Conservation (phyloP, 495 filamentous ascomycete genomes). For the Aspergillus egyptiacus region DNA sequence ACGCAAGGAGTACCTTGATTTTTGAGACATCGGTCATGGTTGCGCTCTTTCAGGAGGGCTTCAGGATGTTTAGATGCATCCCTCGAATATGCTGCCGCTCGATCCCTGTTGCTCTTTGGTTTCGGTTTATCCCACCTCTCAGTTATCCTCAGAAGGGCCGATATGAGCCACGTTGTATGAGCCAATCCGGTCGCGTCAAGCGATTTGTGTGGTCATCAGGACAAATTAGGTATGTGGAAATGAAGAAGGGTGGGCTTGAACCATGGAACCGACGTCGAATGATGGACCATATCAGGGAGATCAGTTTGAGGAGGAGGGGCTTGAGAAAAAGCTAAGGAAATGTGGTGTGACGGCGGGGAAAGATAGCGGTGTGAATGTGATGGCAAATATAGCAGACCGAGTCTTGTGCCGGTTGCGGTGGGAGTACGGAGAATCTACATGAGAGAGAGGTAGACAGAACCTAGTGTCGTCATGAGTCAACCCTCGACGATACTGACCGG, state of each 20-base stretch:
- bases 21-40: background rate
- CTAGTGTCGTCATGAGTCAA: constrained; percentile 13
- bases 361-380: constrained; percentile 22
- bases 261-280: constrained; percentile 18
- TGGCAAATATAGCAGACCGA: background rate
- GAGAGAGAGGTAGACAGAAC: no score
- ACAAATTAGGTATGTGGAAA: constrained; percentile 10
- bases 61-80: background rate
- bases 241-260: constrained; percentile 13
- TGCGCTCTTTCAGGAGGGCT: background rate
- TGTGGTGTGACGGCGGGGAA: constrained; percentile 19
- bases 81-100: background rate
- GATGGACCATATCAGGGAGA: constrained; percentile 12
- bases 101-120: background rate
- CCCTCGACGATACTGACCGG: background rate
- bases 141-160: background rate
- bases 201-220: constrained; percentile 16
- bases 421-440: background rate
- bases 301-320: constrained; percentile 13
- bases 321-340: constrained; percentile 11
- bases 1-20: constrained; percentile 9
- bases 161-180: constrained; percentile 7
- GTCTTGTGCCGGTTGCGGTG: background rate
- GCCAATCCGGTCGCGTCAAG: constrained; percentile 11
- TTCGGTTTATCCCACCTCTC: background rate